Percentiles rank a stretch among this genome's conserved stretches.
phyloP scores from a whole-genome alignment of 495 filamentous ascomycete species.

The Podospora pseudopauciseta region DNA sequence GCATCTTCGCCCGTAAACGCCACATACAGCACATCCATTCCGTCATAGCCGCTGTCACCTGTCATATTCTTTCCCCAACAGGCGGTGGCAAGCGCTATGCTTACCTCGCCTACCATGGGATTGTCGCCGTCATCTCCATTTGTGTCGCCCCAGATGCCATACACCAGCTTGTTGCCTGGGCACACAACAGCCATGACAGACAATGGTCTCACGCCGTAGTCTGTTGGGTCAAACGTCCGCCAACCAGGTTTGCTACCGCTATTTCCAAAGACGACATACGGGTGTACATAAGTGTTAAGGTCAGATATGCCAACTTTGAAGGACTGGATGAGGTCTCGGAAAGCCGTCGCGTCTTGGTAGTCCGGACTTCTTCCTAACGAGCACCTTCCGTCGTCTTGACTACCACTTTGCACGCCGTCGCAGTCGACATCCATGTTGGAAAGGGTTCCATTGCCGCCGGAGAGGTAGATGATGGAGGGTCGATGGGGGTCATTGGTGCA shows the following conservation, averaged over 20 bases:
- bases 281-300: conserved; percentile 58
- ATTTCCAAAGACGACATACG: conserved; percentile 68
- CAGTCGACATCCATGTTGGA: conserved; percentile 67
- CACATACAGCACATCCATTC: conserved; percentile 52
- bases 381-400: conserved; percentile 48
- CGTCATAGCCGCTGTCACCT: conserved; percentile 49
- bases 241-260: conserved; percentile 38
- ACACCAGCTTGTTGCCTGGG: conserved; percentile 52
- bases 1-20: conserved; percentile 51
- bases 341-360: conserved; percentile 54
- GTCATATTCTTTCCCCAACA: conserved; percentile 48
- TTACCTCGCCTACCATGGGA: conserved; percentile 53
- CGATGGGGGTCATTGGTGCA: conserved; percentile 36
- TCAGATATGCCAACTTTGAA: conserved; percentile 48
- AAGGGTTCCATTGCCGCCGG: conserved; percentile 31
- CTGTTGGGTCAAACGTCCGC: conserved; percentile 44
- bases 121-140: conserved; percentile 51
- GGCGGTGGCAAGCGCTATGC: conserved; percentile 53
- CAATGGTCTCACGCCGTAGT: conserved; percentile 52
- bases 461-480: conserved; percentile 36
- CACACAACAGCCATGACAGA: conserved; percentile 65
- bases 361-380: conserved; percentile 37
- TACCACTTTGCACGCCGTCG: conserved; percentile 50
- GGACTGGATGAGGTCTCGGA: conserved; percentile 43
- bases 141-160: conserved; percentile 65